Conservation (phyloP, 257 asterid genomes). For the Ilex asprella region DNA sequence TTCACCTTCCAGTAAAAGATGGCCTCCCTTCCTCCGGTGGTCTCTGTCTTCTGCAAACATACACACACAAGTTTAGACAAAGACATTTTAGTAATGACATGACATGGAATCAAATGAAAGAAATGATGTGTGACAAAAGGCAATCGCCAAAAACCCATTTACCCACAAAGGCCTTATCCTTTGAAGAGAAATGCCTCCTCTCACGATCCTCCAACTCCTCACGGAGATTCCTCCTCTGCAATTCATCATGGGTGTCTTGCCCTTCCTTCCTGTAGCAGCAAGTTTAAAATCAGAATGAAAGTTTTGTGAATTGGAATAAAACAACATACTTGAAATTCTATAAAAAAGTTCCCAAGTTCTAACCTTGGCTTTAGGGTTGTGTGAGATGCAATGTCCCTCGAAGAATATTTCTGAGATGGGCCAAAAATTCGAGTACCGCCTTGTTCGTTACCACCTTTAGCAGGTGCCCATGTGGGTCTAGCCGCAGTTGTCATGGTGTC, state of each 20-base stretch:
- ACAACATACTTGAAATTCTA: background rate
- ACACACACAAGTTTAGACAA: background rate
- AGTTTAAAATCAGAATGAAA: too few species aligned
- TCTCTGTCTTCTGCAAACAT: slow-evolving; percentile 74
- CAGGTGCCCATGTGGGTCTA: slow-evolving; percentile 99
- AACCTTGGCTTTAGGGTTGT: slow-evolving; percentile 88
- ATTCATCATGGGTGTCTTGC: slow-evolving; percentile 77
- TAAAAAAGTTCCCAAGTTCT: background rate
- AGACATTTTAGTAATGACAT: background rate
- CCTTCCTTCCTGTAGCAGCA: slow-evolving; percentile 55
- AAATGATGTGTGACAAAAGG: background rate
- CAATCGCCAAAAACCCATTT: background rate
- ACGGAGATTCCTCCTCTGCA: slow-evolving; percentile 62
- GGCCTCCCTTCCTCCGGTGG: slow-evolving; percentile 62
- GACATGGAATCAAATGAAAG: background rate
- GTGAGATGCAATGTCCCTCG: slow-evolving; percentile 86
- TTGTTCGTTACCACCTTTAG: slow-evolving; percentile 97
- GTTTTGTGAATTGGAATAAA: too few species aligned
- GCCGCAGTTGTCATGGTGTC: slow-evolving; percentile 84
- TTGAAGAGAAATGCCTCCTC: slow-evolving; percentile 67
- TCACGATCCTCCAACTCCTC: slow-evolving; percentile 79
- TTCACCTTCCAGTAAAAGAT: slow-evolving; percentile 80
- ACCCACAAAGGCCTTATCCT: slow-evolving; percentile 35
- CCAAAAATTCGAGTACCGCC: slow-evolving; percentile 94
- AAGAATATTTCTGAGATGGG: slow-evolving; percentile 93